Evolutionary conservation across 352 stramenopile species (phyloP).

Genomic region (Paralagenidium karlingii): DNA sequence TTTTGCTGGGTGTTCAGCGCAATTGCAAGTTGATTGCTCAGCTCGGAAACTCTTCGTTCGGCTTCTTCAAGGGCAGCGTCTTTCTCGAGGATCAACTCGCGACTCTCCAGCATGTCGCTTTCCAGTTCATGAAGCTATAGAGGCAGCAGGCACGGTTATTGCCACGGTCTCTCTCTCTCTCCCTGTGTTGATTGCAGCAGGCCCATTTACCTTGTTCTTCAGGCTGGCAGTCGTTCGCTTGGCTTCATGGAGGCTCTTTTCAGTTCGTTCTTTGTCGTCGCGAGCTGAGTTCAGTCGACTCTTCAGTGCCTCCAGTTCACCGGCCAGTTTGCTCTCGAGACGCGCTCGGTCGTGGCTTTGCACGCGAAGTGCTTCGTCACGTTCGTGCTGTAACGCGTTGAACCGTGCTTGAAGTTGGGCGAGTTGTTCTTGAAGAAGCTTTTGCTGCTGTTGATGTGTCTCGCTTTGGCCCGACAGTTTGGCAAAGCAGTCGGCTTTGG

Average conservation of each 20-base stretch:
- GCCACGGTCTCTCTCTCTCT: neutral
- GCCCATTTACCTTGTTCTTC: neutral
- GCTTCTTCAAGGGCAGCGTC: neutral
- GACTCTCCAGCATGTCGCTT: neutral
- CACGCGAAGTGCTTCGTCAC: too few species aligned
- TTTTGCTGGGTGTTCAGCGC: neutral
- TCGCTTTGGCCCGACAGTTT: neutral
- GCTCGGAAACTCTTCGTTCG: neutral
- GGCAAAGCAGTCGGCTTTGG: neutral
- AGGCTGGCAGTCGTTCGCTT: neutral
- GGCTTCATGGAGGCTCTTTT: neutral
- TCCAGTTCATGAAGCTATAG: neutral
- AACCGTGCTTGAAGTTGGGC: neutral
- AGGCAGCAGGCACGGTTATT: neutral
- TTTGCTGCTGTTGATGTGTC: neutral
- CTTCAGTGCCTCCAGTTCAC: too few species aligned
- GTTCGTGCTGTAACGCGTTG: too few species aligned
- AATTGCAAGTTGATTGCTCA: neutral
- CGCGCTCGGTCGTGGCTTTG: too few species aligned
- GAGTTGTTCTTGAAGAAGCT: neutral
- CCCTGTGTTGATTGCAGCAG: neutral
- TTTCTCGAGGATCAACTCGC: neutral
- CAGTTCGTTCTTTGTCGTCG: neutral
- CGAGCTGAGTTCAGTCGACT: neutral
- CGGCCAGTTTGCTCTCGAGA: too few species aligned